phyloP scores from a whole-genome alignment of 176 grass and related monocot species.

The Neostapfia colusana region DNA sequence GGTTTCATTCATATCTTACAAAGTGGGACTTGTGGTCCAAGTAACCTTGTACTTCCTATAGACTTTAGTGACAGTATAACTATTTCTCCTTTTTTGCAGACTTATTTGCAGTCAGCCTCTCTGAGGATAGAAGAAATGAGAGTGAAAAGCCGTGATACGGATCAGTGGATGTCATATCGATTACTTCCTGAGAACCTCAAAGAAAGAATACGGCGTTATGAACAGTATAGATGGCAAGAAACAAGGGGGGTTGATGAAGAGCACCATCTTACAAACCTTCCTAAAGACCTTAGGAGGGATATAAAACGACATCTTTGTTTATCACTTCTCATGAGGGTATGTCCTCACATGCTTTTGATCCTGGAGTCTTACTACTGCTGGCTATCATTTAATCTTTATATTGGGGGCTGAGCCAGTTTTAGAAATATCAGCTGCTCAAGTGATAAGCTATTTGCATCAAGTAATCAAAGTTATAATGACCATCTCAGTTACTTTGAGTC shows the following conservation, averaged over 20 bases:
- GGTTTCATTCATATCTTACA: no score
- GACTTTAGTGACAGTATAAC: neutral
- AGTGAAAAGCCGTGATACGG: conserved; percentile 72
- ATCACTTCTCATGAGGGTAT: conserved; percentile 82
- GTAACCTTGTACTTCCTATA: no score
- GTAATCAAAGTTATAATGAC: neutral
- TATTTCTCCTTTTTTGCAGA: conserved; percentile 42
- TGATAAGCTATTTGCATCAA: neutral
- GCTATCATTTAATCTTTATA: neutral
- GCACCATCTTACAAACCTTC: conserved; percentile 66
- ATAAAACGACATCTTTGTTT: conserved; percentile 92
- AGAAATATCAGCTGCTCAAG: neutral
- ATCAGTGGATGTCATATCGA: conserved; percentile 88
- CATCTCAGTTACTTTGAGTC: neutral
- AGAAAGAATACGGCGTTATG: conserved; percentile 79
- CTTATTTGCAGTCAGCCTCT: conserved; percentile 74
- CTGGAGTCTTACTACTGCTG: neutral
- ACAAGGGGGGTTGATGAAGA: conserved; percentile 91
- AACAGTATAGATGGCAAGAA: conserved; percentile 93
- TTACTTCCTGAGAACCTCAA: conserved; percentile 78
- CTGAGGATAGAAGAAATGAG: conserved; percentile 85
- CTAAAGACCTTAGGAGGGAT: conserved; percentile 85
- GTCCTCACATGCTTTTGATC: conserved; percentile 14
- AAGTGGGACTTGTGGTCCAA: no score
- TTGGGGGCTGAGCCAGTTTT: neutral